phyloP scores from a whole-genome alignment of 129 eudicot species.

The Ambrosia trifida region DNA sequence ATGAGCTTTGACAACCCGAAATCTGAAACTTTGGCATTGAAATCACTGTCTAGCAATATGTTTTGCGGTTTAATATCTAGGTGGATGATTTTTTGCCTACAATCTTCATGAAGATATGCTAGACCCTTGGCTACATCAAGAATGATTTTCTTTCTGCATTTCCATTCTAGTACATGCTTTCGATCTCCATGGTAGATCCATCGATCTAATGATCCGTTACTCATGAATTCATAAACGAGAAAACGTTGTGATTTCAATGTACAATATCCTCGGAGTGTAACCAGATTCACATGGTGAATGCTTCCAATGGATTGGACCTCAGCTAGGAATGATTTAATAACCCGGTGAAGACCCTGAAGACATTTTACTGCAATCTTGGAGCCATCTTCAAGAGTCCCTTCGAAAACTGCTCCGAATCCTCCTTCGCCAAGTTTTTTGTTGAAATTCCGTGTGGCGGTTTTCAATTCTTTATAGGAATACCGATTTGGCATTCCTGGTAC shows the following conservation, averaged over 20 bases:
- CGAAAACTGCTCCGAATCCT: conserved; percentile 41
- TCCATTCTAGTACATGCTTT: conserved; percentile 23
- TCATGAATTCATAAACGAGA: conserved; percentile 34
- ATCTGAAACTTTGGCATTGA: conserved; percentile 40
- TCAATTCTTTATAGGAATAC: conserved; percentile 39
- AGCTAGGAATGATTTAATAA: conserved; percentile 30
- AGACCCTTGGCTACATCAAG: conserved; percentile 38
- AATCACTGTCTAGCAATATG: conserved; percentile 34
- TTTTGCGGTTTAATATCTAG: conserved; percentile 44
- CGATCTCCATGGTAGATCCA: conserved; percentile 30
- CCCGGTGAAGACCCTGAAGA: conserved; percentile 10
- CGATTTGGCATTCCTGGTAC: conserved; percentile 34
- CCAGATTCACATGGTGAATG: conserved; percentile 40
- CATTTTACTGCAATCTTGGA: conserved; percentile 33
- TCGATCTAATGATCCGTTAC: conserved; percentile 34
- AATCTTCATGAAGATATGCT: conserved; percentile 41
- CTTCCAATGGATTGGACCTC: conserved; percentile 42
- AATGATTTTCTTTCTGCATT: conserved; percentile 26
- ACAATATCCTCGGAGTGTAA: conserved; percentile 39
- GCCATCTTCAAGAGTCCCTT: conserved; percentile 24
- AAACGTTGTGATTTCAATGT: conserved; percentile 22
- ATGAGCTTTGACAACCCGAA: conserved; percentile 40
- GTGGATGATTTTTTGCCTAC: conserved; percentile 43
- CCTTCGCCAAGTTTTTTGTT: conserved; percentile 53
- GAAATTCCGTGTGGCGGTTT: conserved; percentile 34